Evolutionary conservation across 2,329 filamentous ascomycete species (phyloP).

Genomic region (Colletotrichum tamarilloi): DNA sequence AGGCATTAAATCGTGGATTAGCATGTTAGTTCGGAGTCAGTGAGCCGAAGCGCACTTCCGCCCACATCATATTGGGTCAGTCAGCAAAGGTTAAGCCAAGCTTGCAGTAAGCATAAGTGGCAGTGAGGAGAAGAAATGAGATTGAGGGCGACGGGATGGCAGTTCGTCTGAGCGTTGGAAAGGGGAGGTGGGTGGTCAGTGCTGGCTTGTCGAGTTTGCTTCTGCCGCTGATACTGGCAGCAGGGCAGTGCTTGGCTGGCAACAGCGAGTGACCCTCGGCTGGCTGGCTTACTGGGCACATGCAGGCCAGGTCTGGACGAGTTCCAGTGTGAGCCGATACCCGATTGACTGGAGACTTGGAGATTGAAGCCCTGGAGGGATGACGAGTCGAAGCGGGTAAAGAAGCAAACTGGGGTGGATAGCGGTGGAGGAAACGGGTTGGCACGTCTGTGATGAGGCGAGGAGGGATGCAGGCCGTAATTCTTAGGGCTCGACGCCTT

Average conservation of each 20-base stretch:
- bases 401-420: neutral
- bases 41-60: neutral
- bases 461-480: neutral
- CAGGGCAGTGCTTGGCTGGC: constrained; percentile 19
- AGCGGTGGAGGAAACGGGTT: constrained; percentile 1
- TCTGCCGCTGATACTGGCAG: neutral
- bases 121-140: neutral
- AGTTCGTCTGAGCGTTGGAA: constrained; percentile 16
- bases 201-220: neutral
- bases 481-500: neutral
- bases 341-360: constrained; percentile 25
- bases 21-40: too few relatives aligned
- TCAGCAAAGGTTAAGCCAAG: neutral
- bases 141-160: neutral
- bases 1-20: neutral
- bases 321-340: constrained; percentile 11
- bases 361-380: neutral
- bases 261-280: constrained; percentile 1
- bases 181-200: constrained; percentile 3
- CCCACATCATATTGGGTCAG: neutral
- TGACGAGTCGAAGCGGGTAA: constrained; percentile 25
- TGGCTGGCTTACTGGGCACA: neutral
- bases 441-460: neutral
- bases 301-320: neutral
- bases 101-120: constrained; percentile 2